Percentiles rank a stretch among this genome's conserved stretches.
Conservation (phyloP, 345 rosid genomes). For the Anacardium occidentale region DNA sequence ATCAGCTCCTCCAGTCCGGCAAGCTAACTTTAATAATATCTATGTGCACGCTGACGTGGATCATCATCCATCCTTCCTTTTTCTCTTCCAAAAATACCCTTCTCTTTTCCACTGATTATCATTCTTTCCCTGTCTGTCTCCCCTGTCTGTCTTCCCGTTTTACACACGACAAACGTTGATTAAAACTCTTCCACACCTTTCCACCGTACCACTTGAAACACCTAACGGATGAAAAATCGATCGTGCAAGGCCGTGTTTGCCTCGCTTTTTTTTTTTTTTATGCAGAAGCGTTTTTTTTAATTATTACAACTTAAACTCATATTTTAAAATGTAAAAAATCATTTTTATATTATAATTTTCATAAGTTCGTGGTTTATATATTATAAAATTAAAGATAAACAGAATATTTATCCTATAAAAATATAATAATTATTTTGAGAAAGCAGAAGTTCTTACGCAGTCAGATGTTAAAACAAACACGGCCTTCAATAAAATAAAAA, state of each 20-base stretch:
- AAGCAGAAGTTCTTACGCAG: too few species aligned
- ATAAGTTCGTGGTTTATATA: too few species aligned
- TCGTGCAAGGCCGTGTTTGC: background rate
- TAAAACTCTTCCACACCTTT: background rate
- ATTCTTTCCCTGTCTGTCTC: background rate
- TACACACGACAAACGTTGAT: background rate
- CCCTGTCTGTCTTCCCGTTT: too few species aligned
- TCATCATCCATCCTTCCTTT: background rate
- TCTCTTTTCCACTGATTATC: background rate
- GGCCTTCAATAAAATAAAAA: background rate
- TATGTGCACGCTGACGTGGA: conserved; percentile 25
- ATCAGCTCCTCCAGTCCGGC: background rate
- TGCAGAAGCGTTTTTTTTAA: too few species aligned
- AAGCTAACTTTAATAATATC: background rate
- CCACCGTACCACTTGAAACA: background rate
- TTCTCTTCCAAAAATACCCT: background rate
- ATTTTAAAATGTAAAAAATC: too few species aligned
- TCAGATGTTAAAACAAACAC: background rate
- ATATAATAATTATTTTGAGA: background rate
- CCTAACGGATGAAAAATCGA: background rate
- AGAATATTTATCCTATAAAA: too few species aligned
- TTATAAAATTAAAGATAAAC: too few species aligned
- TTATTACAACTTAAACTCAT: too few species aligned
- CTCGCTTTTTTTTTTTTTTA: background rate
- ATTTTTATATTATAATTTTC: too few species aligned